A percentile compares a stretch with the other conserved stretches of the same genome.
Conservation (phyloP, 2,329 filamentous ascomycete genomes). For the Aspergillus novofumigatus region DNA sequence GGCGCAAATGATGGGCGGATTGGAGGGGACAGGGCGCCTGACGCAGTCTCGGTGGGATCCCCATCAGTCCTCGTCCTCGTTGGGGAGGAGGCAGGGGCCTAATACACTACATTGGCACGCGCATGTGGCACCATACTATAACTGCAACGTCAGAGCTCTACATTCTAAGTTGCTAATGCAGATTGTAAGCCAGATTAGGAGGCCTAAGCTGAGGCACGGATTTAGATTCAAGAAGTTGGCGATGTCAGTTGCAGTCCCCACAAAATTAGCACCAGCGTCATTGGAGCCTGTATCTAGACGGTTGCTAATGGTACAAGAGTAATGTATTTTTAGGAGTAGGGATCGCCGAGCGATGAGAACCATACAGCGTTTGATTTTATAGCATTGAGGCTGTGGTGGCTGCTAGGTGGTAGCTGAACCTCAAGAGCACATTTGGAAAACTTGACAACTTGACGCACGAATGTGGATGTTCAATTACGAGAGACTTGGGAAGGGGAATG, state of each 20-base stretch:
- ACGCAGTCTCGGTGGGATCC: too few relatives aligned
- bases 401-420: not conserved
- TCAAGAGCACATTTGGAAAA: too few relatives aligned
- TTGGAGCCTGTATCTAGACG: not conserved
- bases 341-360: not conserved
- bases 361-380: not conserved
- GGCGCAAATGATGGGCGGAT: too few relatives aligned
- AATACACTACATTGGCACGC: too few relatives aligned
- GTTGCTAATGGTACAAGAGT: not conserved
- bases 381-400: not conserved
- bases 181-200: not conserved
- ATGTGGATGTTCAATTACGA: not conserved
- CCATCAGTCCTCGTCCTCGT: too few relatives aligned
- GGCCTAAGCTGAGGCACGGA: not conserved
- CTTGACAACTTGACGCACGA: not conserved
- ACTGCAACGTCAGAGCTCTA: too few relatives aligned
- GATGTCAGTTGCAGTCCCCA: not conserved
- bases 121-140: too few relatives aligned
- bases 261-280: not conserved
- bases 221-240: not conserved
- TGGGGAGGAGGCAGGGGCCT: too few relatives aligned
- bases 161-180: not conserved
- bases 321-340: not conserved
- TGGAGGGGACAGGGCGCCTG: too few relatives aligned
- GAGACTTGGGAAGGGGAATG: not conserved